Evolutionary conservation across 2,329 filamentous ascomycete genomes (phyloP).

Genomic region (Chrysosporium keratinophilum): DNA sequence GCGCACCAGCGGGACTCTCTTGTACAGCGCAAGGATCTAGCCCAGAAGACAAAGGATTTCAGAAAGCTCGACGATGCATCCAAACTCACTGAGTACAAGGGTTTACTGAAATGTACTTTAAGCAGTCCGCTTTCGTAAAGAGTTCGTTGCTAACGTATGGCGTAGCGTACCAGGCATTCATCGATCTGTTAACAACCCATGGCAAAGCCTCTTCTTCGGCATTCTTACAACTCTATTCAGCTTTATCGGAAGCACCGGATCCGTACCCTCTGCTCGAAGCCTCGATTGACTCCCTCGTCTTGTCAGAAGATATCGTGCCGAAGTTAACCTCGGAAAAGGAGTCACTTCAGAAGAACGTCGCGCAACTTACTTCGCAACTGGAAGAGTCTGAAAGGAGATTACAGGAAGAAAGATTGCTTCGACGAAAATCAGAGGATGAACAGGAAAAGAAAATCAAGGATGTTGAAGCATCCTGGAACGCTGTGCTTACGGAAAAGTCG

Average conservation of each 20-base stretch:
- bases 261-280: conserved; percentile 94
- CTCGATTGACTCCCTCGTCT: conserved; percentile 83
- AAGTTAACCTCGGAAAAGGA: conserved; percentile 82
- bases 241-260: conserved; percentile 88
- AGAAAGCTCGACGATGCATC: conserved; percentile 80
- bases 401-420: conserved; percentile 63
- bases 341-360: conserved; percentile 69
- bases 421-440: conserved; percentile 64
- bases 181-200: conserved; percentile 91
- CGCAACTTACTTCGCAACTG: conserved; percentile 64
- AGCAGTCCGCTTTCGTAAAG: background rate
- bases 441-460: conserved; percentile 76
- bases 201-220: conserved; percentile 88
- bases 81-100: conserved; percentile 82
- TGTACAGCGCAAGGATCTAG: conserved; percentile 88
- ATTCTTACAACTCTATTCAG: conserved; percentile 86
- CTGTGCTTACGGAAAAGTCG: conserved; percentile 82
- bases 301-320: conserved; percentile 84
- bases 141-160: background rate
- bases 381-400: conserved; percentile 72
- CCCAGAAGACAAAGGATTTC: conserved; percentile 99
- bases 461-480: conserved; percentile 79
- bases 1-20: conserved; percentile 89
- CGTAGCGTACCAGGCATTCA: conserved; percentile 88
- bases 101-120: conserved; percentile 64